phyloP scores from a whole-genome alignment of 768 basidiomycete species.

The Suillus sp. region DNA sequence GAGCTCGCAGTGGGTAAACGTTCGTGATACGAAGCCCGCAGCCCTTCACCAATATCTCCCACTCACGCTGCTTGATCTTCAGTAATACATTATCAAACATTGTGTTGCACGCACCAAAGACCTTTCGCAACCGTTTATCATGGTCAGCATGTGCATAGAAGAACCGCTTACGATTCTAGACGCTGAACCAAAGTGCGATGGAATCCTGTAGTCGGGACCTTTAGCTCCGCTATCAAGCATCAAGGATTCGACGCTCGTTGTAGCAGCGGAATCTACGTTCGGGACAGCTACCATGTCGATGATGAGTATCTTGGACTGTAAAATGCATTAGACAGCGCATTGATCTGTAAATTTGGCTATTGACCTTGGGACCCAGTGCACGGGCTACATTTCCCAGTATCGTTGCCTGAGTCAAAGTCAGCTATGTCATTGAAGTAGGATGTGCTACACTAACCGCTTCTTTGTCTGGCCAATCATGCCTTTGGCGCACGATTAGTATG shows the following conservation, averaged over 20 bases:
- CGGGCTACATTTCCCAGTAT: not conserved
- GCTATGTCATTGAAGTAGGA: not conserved
- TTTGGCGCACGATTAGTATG: not conserved
- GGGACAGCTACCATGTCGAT: constrained; percentile 8
- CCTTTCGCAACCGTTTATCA: constrained; percentile 7
- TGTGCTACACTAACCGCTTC: constrained; percentile 4
- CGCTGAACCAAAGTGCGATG: constrained; percentile 9
- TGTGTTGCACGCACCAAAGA: constrained; percentile 5
- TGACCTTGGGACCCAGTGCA: not conserved
- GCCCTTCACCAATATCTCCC: constrained; percentile 3
- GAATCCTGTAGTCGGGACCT: not conserved
- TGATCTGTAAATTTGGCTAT: not conserved
- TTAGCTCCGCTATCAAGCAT: not conserved
- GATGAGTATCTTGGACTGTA: constrained; percentile 10
- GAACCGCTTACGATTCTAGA: constrained; percentile 1
- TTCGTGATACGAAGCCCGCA: constrained; percentile 9
- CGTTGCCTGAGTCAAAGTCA: not conserved
- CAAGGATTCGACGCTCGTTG: not conserved
- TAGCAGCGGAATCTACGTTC: not conserved
- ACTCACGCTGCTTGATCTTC: constrained; percentile 2
- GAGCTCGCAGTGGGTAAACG: constrained; percentile 7
- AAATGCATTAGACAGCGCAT: not conserved
- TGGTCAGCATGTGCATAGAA: constrained; percentile 7
- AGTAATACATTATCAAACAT: not conserved
- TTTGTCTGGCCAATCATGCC: constrained; percentile 21